Percentiles rank a stretch among this genome's conserved stretches.
phyloP scores from a whole-genome alignment of 2,329 filamentous ascomycete genomes.

The Colletotrichum coccodes region DNA sequence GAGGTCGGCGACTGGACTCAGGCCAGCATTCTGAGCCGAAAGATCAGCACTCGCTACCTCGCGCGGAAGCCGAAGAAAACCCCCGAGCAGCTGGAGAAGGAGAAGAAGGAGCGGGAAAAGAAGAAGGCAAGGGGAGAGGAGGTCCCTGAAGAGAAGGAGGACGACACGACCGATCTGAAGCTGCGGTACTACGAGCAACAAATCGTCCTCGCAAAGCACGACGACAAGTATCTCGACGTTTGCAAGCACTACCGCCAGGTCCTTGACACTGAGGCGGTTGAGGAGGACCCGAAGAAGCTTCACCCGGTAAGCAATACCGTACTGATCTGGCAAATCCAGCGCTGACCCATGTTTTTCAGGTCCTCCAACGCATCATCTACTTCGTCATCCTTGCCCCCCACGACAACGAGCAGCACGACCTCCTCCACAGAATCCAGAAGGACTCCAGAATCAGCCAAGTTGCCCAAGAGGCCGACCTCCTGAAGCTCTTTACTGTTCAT shows the following conservation, averaged over 20 bases:
- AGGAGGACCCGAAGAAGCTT: conserved; percentile 87
- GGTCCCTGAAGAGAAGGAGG: conserved; percentile 79
- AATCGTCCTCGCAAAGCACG: conserved; percentile 94
- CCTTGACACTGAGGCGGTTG: conserved; percentile 93
- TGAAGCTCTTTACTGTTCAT: conserved; percentile 94
- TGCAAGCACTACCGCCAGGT: conserved; percentile 99
- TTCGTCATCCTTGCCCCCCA: conserved; percentile 96
- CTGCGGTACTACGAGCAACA: conserved; percentile 97
- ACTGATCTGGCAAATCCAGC: background rate
- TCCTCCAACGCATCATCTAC: conserved; percentile 95
- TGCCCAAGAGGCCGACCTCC: conserved; percentile 81
- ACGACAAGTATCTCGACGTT: conserved; percentile 95
- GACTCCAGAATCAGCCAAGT: conserved; percentile 85
- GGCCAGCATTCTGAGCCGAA: conserved; percentile 90
- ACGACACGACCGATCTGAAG: conserved; percentile 97
- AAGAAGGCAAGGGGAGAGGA: conserved; percentile 84
- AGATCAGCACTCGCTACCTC: conserved; percentile 96
- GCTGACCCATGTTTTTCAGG: conserved; percentile 56
- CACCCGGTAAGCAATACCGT: conserved; percentile 72
- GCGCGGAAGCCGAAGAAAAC: conserved; percentile 91
- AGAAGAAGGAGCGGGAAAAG: conserved; percentile 88
- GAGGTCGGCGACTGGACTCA: conserved; percentile 97
- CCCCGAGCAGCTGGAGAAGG: conserved; percentile 88
- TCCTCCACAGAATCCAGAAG: conserved; percentile 90
- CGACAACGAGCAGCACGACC: conserved; percentile 98